Percentiles rank a stretch among this genome's conserved stretches.
phyloP scores from a whole-genome alignment of 345 rosid genomes.

The Linum tenue region DNA sequence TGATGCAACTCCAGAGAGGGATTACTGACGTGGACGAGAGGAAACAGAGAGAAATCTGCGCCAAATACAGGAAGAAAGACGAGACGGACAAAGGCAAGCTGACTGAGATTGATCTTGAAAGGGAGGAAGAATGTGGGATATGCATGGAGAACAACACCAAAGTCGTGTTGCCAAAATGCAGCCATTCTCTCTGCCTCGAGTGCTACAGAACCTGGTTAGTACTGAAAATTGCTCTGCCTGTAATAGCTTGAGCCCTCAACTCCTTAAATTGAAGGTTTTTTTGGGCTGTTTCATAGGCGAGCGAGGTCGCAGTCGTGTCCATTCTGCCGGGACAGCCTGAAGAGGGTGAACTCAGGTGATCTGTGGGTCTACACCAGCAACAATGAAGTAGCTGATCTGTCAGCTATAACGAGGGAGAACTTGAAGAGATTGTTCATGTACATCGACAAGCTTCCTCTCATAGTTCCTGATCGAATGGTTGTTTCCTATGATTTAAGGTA shows the following conservation, averaged over 20 bases:
- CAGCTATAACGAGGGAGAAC: slow-evolving; percentile 48
- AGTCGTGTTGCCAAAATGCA: slow-evolving; percentile 75
- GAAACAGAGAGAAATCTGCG: slow-evolving; percentile 62
- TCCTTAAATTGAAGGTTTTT: not conserved
- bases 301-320: slow-evolving; percentile 80
- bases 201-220: slow-evolving; percentile 70
- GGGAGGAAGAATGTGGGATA: slow-evolving; percentile 91
- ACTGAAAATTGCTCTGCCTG: not conserved
- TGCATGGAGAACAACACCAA: slow-evolving; percentile 68
- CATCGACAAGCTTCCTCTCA: slow-evolving; percentile 53
- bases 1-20: slow-evolving; percentile 76
- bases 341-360: slow-evolving; percentile 65
- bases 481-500: slow-evolving; percentile 26
- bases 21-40: slow-evolving; percentile 62
- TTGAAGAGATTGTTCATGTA: slow-evolving; percentile 55
- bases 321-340: slow-evolving; percentile 75
- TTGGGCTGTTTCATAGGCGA: slow-evolving; percentile 33
- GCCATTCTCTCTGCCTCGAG: slow-evolving; percentile 69
- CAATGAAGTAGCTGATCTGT: slow-evolving; percentile 39
- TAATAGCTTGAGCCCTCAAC: not conserved
- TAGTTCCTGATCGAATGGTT: slow-evolving; percentile 37
- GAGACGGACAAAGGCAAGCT: slow-evolving; percentile 50
- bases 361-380: slow-evolving; percentile 61
- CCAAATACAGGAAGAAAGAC: slow-evolving; percentile 35
- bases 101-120: slow-evolving; percentile 65